Conservation (phyloP, 2,329 filamentous ascomycete species). For the Trichoderma brevicompactum region DNA sequence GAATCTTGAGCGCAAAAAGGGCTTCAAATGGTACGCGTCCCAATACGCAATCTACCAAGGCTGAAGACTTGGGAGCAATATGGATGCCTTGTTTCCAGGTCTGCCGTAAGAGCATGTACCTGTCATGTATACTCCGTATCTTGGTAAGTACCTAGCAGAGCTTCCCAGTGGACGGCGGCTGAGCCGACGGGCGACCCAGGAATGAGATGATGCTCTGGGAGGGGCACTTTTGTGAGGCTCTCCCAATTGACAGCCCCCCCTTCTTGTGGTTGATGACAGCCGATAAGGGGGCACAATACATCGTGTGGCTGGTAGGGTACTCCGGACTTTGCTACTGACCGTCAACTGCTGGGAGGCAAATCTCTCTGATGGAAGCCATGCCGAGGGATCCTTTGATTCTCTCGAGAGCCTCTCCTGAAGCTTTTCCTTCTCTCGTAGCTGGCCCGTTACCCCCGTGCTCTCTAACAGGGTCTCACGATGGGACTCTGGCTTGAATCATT, state of each 20-base stretch:
- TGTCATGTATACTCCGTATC: background rate
- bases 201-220: constrained; percentile 1
- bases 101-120: background rate
- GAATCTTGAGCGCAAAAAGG: background rate
- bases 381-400: constrained; percentile 10
- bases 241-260: constrained; percentile 15
- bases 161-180: no score
- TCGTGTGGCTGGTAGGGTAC: constrained; percentile 16
- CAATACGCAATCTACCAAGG: constrained; percentile 26
- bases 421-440: background rate
- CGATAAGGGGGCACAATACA: constrained; percentile 11
- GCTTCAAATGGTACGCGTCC: constrained; percentile 16
- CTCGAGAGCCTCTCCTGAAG: background rate
- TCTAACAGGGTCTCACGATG: background rate
- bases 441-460: background rate
- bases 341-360: constrained; percentile 1
- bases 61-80: constrained; percentile 9
- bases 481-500: background rate
- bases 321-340: constrained; percentile 6
- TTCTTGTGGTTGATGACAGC: constrained; percentile 12
- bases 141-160: no score
- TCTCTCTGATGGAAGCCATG: constrained; percentile 3
- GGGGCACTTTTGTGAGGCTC: constrained; percentile 27
- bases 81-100: constrained; percentile 2
- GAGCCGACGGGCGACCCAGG: background rate